phyloP scores from a whole-genome alignment of 768 basidiomycete genomes.

The Mycena epipterygia region DNA sequence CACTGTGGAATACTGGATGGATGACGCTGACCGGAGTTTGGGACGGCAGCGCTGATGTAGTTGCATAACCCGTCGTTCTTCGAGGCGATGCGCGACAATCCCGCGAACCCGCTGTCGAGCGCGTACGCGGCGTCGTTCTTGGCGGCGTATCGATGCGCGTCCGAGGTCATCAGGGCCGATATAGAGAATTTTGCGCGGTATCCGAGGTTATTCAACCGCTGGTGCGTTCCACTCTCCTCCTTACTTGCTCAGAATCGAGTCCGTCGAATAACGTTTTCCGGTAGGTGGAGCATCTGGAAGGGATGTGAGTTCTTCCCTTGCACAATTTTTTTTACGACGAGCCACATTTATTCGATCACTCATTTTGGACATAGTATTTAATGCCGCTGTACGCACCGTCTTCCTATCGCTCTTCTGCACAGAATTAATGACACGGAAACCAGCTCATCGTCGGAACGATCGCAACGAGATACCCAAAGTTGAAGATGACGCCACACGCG shows the following conservation, averaged over 20 bases:
- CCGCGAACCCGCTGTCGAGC: conserved; percentile 59
- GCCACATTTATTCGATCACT: neutral
- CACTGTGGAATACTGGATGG: too few species aligned
- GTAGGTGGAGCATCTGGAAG: conserved; percentile 62
- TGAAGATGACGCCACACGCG: conserved; percentile 58
- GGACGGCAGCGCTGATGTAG: conserved; percentile 57
- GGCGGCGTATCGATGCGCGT: conserved; percentile 61
- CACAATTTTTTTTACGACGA: neutral
- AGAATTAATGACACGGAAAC: neutral
- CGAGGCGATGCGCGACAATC: conserved; percentile 58
- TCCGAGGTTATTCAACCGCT: conserved; percentile 38
- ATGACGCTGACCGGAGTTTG: neutral
- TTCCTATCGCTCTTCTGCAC: neutral
- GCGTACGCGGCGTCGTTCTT: conserved; percentile 63
- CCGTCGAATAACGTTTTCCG: conserved; percentile 48
- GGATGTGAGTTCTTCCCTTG: conserved; percentile 31
- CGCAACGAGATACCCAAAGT: conserved; percentile 53
- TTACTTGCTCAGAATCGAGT: conserved; percentile 40
- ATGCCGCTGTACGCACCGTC: conserved; percentile 20
- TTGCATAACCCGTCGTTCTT: conserved; percentile 63
- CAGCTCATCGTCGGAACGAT: conserved; percentile 59
- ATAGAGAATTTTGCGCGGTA: conserved; percentile 28
- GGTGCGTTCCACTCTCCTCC: conserved; percentile 38
- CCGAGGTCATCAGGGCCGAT: conserved; percentile 53
- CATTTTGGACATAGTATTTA: conserved; percentile 18